Conservation (phyloP, 208 protist genomes). For the Crithidia sp. region DNA sequence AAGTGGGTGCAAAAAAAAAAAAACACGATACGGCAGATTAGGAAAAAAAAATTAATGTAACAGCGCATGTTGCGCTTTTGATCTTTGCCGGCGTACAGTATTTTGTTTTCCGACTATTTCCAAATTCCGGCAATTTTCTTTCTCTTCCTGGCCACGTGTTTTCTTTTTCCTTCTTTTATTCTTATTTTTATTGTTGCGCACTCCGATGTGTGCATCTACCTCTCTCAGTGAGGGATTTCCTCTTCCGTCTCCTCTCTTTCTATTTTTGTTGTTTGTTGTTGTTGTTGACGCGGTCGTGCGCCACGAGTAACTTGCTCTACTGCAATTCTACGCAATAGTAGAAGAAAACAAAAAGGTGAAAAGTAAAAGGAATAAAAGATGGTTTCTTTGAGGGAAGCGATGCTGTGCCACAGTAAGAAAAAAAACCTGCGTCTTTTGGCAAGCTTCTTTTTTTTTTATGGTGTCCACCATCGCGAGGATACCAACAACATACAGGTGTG, state of each 20-base stretch:
- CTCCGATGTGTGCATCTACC: too few relatives aligned
- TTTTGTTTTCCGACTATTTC: too few relatives aligned
- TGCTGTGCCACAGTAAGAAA: background rate
- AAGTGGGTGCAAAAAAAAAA: too few relatives aligned
- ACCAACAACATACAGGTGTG: too few relatives aligned
- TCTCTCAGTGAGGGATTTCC: background rate
- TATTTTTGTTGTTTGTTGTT: background rate
- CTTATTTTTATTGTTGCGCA: too few relatives aligned
- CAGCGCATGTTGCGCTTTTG: background rate
- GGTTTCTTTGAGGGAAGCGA: background rate
- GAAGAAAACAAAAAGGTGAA: background rate
- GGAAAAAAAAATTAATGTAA: too few relatives aligned
- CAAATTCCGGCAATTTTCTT: too few relatives aligned
- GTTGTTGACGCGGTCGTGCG: background rate
- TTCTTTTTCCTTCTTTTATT: constrained; percentile 1
- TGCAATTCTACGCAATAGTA: background rate
- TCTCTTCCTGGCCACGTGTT: background rate
- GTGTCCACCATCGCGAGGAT: too few relatives aligned
- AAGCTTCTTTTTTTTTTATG: too few relatives aligned
- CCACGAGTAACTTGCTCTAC: background rate
- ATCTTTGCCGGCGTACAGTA: background rate
- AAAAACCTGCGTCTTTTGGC: background rate
- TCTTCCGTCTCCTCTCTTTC: background rate
- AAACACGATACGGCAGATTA: background rate
- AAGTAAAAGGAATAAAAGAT: background rate